These are phyloP conservation scores for Kodamaea suecica DNA, from an alignment of 1,139 yeast species.

Conservation along the genomic window DNA sequence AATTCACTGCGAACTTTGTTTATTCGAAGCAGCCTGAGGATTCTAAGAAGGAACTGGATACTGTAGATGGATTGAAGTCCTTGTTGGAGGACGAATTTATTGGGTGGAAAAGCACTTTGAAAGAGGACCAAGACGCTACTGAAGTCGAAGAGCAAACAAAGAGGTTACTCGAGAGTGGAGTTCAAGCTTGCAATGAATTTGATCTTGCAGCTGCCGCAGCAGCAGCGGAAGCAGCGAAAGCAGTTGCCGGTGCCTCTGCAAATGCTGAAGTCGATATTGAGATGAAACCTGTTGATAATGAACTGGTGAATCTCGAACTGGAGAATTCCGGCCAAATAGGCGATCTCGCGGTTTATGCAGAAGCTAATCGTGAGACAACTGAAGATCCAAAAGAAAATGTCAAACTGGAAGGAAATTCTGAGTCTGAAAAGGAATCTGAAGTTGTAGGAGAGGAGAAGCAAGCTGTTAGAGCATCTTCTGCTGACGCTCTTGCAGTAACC, in stretches of 20 bases:
- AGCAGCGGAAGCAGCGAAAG: constrained; percentile 8
- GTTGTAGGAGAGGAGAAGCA: too few relatives aligned
- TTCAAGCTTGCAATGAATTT: constrained; percentile 26
- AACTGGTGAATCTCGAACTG: constrained; percentile 13
- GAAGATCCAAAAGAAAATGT: constrained; percentile 1
- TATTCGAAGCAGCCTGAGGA: constrained; percentile 35
- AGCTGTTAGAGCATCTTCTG: too few relatives aligned
- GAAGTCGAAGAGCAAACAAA: constrained; percentile 23
- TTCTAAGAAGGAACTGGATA: constrained; percentile 22
- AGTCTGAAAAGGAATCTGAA: too few relatives aligned
- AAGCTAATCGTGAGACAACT: constrained; percentile 1
- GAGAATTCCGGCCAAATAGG: too few relatives aligned
- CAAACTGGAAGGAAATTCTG: too few relatives aligned
- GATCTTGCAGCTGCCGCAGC: constrained; percentile 15
- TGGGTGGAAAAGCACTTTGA: constrained; percentile 39
- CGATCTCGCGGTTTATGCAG: constrained; percentile 6
- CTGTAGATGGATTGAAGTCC: constrained; percentile 24
- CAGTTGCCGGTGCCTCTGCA: too few relatives aligned
- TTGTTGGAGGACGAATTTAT: constrained; percentile 33
- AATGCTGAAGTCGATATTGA: constrained; percentile 4
- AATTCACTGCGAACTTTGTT: constrained; percentile 59
- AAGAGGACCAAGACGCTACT: constrained; percentile 23
- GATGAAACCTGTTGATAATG: constrained; percentile 16
- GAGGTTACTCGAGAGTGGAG: constrained; percentile 33
- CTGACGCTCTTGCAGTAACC: too few relatives aligned